Evolutionary conservation across 2,329 filamentous ascomycete genomes (phyloP), one percentile per base, ranked within the genome.

Genomic region (Aspergillus intermedius): DNA sequence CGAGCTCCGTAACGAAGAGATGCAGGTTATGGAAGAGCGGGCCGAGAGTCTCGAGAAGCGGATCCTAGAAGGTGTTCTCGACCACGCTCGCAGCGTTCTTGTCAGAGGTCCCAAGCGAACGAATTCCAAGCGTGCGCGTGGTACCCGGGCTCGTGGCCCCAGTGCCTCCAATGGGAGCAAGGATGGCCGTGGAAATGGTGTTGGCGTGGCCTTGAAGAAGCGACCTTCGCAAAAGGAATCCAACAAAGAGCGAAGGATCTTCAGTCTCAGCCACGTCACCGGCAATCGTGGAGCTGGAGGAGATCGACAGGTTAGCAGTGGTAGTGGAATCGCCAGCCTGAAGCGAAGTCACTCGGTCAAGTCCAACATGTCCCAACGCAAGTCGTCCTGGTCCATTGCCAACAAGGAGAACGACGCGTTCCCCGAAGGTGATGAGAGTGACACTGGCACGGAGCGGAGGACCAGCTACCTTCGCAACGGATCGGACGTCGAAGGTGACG

Each of bases 11-110:
- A 86, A 88, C 41, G 91, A 97, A 58, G 93, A 97, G 71, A 81
- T 98, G 50, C 83, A 88, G 42, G 79, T 87, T 22, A 96, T 98
- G 87, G 91, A 97, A 66, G 76, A 80, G 9, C 87, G 91, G 53
- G 93, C 91, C 2, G 90, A 96, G 66, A 81, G 83, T 3, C 77
- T 98, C 21, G 93, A 98, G 72, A 87, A 91, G 46, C 84, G 93
- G 22, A 95, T 98, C 57, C 74, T 98, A 28, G 91, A 97, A 56
- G 91, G 91, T 22, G 88, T 97, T 54, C 94, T 98, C 73, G 91
- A 97, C 60, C 91, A 97, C 66, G 96, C 91, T 17, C 86, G 91
- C 42, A 68, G 64, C 5, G 84, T 91, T 22, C 77, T 96, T n/a
- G 80, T 97, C 49, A 87, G 93, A 40, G 66, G 74, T 76, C 82